Base-by-base conservation (phyloP, 208 protist species). In the Leishmania tarentolae region DNA sequence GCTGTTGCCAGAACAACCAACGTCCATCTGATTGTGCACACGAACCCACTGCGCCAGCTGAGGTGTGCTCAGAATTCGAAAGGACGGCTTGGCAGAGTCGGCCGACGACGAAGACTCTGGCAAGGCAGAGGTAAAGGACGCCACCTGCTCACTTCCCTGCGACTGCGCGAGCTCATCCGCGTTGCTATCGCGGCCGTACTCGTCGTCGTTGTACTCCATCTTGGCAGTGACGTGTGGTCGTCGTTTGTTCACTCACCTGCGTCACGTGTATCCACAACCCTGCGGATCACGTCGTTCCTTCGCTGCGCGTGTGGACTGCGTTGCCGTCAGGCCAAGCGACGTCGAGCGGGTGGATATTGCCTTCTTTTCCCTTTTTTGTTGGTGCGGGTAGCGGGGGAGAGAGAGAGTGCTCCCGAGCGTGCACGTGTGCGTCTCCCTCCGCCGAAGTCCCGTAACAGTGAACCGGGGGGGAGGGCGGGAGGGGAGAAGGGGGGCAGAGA, bases 1-100 rank as follows among this genome's bases (percentile, higher is more conserved):
- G 0, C 86, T 87, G 61, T 88, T 84, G 63, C 82, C 84, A 5
- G 63, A 75, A 40, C 76, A 40, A 11, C 78, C 88, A 1, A 92
- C 80, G 42, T 91, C 87, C n/a, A 85, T 78, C 50, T 81, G 79
- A 46, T 86, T 52, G 56, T 50, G 65, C 37, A 24, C 37, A 0
- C 78, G 80, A 35, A 86, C 72, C 69, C 83, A 79, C 37, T 73
- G 61, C 40, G 78, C 78, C 2, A 91, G 75, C 72, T 83, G 77
- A 1, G 68, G 77, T 28, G 76, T 75, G 76, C 47, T 81, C 4
- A 90, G 68, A 42, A 88, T 75, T 44, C 46, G 75, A 35, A 80
- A 70, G 5, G 68, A 47, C 42, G n/a, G 68, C 31, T 35, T 52
- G 57, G 44, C 52, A n/a, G 69, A 42, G 63, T n/a, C 50, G 21